Evolutionary conservation across 2,329 filamentous ascomycete species (phyloP), one percentile per base, ranked within the genome.

Genomic region (Monilinia polystroma): DNA sequence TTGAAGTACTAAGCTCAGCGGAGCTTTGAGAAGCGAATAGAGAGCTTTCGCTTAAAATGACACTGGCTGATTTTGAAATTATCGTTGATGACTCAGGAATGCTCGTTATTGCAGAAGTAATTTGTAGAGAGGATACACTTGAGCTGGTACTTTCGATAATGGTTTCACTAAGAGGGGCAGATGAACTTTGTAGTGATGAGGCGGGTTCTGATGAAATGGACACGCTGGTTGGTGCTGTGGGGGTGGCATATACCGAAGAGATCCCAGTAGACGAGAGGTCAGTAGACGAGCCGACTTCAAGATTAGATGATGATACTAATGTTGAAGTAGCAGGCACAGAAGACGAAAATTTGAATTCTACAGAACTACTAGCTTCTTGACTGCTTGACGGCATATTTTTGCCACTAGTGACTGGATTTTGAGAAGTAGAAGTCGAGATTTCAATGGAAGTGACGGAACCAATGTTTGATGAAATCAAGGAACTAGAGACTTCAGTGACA

Each of bases 101-200:
- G 26, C 43, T 59, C 29, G 57, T 59, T 4, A 43, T 16, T 59
- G 47, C 57, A 18, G 57, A 35, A 23, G 45, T 47, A 14, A 51
- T 7, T 23, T 23, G n/a, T 8, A 51, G 47, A 23, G 47, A 51
- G n/a, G 47, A 51, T 23, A 2, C 8, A 51, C 47, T 51, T 51
- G 47, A 51, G 47, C n/a, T 51, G n/a, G 26, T 23, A 51, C 47
- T 51, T 23, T 12, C 47, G 47, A 51, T 51, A 51, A 6, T 51
- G 20, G 47, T 51, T 23, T 11, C 20, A 20, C 47, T 51, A 23
- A 20, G 0, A 51, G 10, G 2, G 7, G 4, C n/a, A 1, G 20
- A 23, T 51, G 47, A 51, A 51, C 47, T 51, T 51, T 51, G 47
- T 23, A 51, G 20, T 23, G 47, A 51, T 26, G 49, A 52, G 29